Conservation (phyloP, 2,329 filamentous ascomycete genomes). For the Cordyceps tenuipes region DNA sequence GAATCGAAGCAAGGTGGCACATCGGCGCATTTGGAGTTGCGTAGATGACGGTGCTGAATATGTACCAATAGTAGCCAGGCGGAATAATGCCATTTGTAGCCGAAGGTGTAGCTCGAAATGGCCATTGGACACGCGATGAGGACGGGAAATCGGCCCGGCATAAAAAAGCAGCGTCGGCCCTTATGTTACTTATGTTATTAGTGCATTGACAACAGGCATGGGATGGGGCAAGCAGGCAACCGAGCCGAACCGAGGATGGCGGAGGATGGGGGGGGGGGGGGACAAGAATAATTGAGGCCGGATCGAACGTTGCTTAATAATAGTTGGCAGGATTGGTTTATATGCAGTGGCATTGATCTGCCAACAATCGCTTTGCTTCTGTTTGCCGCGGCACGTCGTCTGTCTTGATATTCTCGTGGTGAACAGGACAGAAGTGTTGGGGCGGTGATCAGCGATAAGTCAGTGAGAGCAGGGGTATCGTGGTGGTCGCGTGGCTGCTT, state of each 20-base stretch:
- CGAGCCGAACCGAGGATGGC: background rate
- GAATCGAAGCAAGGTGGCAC: background rate
- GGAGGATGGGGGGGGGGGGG: no score
- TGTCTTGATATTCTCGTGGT: background rate
- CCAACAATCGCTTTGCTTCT: background rate
- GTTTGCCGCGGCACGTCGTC: background rate
- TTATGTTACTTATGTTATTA: background rate
- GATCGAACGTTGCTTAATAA: background rate
- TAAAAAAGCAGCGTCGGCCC: background rate
- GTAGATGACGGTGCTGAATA: background rate
- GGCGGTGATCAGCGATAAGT: background rate
- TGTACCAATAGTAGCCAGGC: background rate
- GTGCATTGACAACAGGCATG: background rate
- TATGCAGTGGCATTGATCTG: background rate
- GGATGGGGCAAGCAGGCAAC: background rate
- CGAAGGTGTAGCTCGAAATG: background rate
- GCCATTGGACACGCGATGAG: background rate
- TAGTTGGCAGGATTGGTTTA: background rate
- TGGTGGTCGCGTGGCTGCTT: background rate
- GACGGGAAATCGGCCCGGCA: background rate
- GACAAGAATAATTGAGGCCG: background rate
- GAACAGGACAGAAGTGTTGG: background rate
- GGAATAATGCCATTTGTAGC: background rate
- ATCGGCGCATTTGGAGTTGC: no score
- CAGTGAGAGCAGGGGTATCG: background rate